Evolutionary conservation across 2,329 filamentous ascomycete genomes (phyloP).

Genomic region (Achaetomium macrosporum): DNA sequence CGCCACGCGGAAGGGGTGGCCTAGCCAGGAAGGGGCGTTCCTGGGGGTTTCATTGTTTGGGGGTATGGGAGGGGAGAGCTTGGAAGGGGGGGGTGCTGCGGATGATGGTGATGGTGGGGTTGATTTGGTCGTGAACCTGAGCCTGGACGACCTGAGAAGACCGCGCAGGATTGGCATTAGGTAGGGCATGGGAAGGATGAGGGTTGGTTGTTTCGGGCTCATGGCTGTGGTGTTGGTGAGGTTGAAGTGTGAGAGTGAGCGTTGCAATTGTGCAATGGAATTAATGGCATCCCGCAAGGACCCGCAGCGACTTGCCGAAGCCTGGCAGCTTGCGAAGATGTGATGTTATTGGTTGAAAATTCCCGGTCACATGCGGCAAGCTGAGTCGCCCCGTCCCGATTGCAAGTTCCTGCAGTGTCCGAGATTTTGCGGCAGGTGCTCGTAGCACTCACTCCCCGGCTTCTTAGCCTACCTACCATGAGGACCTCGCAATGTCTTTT

Average conservation of each 20-base stretch:
- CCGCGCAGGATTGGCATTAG: slow-evolving; percentile 6
- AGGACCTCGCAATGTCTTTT: slow-evolving; percentile 35
- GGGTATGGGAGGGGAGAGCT: not conserved
- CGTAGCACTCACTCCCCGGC: not conserved
- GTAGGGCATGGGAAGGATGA: not conserved
- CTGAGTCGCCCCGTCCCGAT: not conserved
- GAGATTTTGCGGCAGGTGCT: not conserved
- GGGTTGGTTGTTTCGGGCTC: not conserved
- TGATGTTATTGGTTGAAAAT: slow-evolving; percentile 11
- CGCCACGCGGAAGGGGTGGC: slow-evolving; percentile 38
- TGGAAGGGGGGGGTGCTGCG: not conserved
- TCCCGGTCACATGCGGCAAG: not conserved
- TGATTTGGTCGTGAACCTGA: slow-evolving; percentile 1
- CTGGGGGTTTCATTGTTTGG: slow-evolving; percentile 15
- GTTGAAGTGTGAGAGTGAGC: not conserved
- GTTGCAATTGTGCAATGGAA: not conserved
- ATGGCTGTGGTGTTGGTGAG: not conserved
- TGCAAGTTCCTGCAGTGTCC: not conserved
- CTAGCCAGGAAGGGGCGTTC: slow-evolving; percentile 29
- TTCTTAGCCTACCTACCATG: slow-evolving; percentile 32
- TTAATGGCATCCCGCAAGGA: not conserved
- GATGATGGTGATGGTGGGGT: not conserved
- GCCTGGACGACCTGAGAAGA: slow-evolving; percentile 4
- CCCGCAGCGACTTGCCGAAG: slow-evolving; percentile 2
- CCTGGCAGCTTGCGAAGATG: not conserved